Base-by-base conservation (phyloP, 805 yeast genomes). In the Kodamaea laetipori region DNA sequence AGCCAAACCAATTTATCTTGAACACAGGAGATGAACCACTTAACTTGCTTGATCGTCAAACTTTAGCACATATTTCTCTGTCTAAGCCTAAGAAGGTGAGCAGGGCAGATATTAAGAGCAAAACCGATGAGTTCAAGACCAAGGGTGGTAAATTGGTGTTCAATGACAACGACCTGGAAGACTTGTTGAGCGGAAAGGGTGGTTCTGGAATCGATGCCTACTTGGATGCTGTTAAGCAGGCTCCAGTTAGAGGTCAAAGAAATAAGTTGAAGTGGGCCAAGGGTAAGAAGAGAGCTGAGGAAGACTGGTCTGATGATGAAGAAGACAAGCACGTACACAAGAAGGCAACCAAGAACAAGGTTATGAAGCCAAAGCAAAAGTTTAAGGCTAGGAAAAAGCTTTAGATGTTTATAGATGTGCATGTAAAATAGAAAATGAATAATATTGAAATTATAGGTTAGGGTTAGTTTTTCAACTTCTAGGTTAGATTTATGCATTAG, bases 221-320 rank as follows among this genome's bases (percentile, higher is more conserved):
- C 62, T 78, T 90, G 52, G 97, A 90, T 49, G 99, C 99, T 5
- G 89, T 94, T 17, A 84, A 80, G 63, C 86, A 85, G 55, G 97
- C 94, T 17, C 98, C 98, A 23, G 81, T 90, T 3, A 84, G 96
- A 66, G 97, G 97, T 46, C 97, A 88, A 72, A 81, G 80, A 70
- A 90, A 90, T 66, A 89, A 81, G 69, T 78, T 92, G 75, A 92
- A 90, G 68, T 92, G 81, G 71, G 87, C 85, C 68, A 81, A 84
- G 61, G 76, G 80, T 39, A 72, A 74, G 42, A 71, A 73, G 39
- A 76, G 76, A 23, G 72, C 67, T 16, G 75, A 76, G 16, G 80
- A 77, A 27, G 58, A 62, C 54, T 62, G 63, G 44, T 78, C 72
- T 37, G 83, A 76, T 47, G 70, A 64, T 27, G 69, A 62, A 33